These are phyloP conservation scores for Eucalyptus globulus DNA, from an alignment of 345 rosid genomes.

Conservation along the genomic window DNA sequence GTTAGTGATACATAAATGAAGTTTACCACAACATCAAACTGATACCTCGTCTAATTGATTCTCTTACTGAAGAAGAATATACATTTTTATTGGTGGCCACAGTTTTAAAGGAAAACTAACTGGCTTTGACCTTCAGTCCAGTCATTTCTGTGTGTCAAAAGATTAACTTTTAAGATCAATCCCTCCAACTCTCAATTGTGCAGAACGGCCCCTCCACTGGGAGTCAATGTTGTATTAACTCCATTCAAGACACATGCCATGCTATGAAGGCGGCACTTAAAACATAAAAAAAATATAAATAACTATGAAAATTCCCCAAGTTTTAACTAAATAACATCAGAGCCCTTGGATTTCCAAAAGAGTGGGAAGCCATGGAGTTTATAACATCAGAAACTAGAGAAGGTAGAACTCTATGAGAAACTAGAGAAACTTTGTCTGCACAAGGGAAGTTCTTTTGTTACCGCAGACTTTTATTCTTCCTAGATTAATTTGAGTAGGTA, in stretches of 20 bases:
- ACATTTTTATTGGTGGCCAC: not conserved
- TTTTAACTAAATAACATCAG: not conserved
- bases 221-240: not conserved
- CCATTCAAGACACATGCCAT: not conserved
- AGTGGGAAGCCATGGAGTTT: not conserved
- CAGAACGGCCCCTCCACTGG: not conserved
- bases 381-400: not conserved
- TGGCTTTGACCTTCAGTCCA: not conserved
- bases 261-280: not conserved
- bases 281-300: not conserved
- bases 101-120: not conserved
- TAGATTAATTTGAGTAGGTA: not conserved
- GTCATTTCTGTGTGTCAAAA: not conserved
- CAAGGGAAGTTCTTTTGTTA: not conserved
- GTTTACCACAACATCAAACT: not conserved
- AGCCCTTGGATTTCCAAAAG: not conserved
- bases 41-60: not conserved
- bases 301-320: not conserved
- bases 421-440: not conserved
- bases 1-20: not conserved
- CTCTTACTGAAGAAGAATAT: not conserved
- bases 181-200: not conserved
- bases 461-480: not conserved
- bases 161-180: not conserved
- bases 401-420: not conserved